Evolutionary conservation across 192 early-diverging fungal species (phyloP).

Genomic region (Umbelopsis isabellina): DNA sequence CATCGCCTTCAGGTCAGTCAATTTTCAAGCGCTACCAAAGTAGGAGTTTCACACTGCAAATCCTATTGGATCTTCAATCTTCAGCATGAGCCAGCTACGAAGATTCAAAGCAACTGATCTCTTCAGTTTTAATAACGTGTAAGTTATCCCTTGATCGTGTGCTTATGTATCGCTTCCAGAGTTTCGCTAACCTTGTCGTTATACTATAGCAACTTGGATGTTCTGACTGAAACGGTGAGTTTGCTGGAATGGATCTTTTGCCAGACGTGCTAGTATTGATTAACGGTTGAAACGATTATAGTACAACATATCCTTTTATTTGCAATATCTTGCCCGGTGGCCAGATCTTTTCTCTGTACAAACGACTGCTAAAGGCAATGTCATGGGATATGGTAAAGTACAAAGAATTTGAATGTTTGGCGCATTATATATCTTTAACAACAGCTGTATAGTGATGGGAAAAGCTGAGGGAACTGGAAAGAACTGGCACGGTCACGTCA

Average conservation of each 20-base stretch:
- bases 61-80: background rate
- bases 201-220: constrained; percentile 79
- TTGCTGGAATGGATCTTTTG: background rate
- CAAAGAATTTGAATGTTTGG: background rate
- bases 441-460: constrained; percentile 73
- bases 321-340: constrained; percentile 91
- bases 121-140: constrained; percentile 94
- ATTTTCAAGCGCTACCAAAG: too few relatives aligned
- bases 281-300: constrained; percentile 31
- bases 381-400: constrained; percentile 87
- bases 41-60: background rate
- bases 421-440: background rate
- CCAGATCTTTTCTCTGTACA: constrained; percentile 91
- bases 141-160: constrained; percentile 24
- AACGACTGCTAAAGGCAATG: constrained; percentile 64
- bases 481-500: constrained; percentile 98
- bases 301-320: constrained; percentile 95
- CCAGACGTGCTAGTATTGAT: background rate
- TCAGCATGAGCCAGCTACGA: constrained; percentile 36
- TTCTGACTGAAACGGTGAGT: constrained; percentile 89
- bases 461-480: constrained; percentile 90
- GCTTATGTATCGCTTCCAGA: background rate
- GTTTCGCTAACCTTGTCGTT: background rate
- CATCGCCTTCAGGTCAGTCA: background rate
- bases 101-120: constrained; percentile 82